Evolutionary conservation across 2,329 filamentous ascomycete genomes (phyloP).

Genomic region (Clathrospora elynae): DNA sequence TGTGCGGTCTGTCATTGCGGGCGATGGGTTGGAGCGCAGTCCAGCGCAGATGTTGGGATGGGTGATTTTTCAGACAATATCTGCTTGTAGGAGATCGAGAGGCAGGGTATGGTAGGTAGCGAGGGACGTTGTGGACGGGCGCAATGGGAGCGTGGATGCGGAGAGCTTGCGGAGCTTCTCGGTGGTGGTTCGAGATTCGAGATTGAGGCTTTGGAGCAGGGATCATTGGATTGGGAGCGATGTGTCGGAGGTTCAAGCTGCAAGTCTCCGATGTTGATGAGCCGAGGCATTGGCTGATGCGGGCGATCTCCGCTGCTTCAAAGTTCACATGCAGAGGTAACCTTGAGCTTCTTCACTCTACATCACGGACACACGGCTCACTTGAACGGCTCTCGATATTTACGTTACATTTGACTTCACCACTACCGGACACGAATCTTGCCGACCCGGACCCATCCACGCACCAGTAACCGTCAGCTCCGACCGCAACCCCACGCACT

Average conservation of each 20-base stretch:
- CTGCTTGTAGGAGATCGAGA: too few species aligned
- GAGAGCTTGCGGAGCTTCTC: conserved; percentile 38
- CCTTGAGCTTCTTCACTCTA: background rate
- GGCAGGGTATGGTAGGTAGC: background rate
- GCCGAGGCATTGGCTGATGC: conserved; percentile 17
- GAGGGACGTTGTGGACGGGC: background rate
- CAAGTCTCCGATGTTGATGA: conserved; percentile 9
- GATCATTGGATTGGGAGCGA: conserved; percentile 76
- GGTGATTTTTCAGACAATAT: too few species aligned
- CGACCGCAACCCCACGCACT: too few species aligned
- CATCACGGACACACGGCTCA: background rate
- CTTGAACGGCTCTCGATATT: background rate
- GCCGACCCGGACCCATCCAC: background rate
- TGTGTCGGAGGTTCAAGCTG: conserved; percentile 20
- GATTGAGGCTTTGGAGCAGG: conserved; percentile 36
- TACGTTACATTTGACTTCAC: background rate
- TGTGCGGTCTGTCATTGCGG: conserved; percentile 29
- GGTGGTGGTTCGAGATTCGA: conserved; percentile 25
- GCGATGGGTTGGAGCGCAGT: conserved; percentile 2
- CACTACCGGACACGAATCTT: background rate
- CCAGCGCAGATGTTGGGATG: background rate
- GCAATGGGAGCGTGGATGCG: background rate
- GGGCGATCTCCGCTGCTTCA: background rate
- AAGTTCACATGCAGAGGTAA: conserved; percentile 15
- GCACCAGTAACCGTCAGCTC: too few species aligned